Evolutionary conservation across 345 rosid genomes (phyloP), one percentile per base, ranked within the genome.

Genomic region (Corymbia maculata): DNA sequence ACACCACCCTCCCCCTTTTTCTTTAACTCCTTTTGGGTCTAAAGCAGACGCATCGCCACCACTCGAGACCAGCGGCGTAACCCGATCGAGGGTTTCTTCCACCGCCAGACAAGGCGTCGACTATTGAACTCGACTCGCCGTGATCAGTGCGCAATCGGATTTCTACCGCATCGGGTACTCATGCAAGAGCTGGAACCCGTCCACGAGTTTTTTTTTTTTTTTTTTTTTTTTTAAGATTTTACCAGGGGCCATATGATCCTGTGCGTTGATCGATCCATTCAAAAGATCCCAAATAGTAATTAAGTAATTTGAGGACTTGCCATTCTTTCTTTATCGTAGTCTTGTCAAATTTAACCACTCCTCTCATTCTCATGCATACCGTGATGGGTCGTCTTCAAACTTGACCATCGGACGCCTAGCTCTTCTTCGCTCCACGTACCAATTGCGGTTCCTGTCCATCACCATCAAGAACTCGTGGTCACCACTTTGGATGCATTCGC

Each of bases 121-220:
- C 70, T 4, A 32, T 17, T 11, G 21, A 68, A 16, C 30, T 15
- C 44, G 16, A 30, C 44, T 15, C 11, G 6, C 3, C 1, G 42
- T 14, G 44, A 15, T 30, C 17, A 9, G 1, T 1, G 45, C 42
- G 24, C 24, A 10, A 4, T 17, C 10, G 79, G 19, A 4, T 68
- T 68, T n/a, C n/a, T 4, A 16, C 24, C 70, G 6, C 36, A n/a
- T n/a, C 6, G 36, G 75, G 13, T 64, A 6, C 70, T n/a, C 75
- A n/a, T 36, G 6, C 9, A 8, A 13, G 36, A n/a, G 9, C n/a
- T 1, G 9, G 19, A 64, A 36, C 19, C 17, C 1, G 1, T 3
- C 7, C 4, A 55, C 4, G 13, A 9, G 36, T 28, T 55, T 9
- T 28, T 36, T 36, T 36, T 36, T 28, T 55, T 9, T 28, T 36